A percentile compares a stretch with the other conserved stretches of the same genome.
These are phyloP conservation scores for Simplicillium sp. DNA, from an alignment of 2,329 filamentous ascomycete genomes.

Conservation along the genomic window DNA sequence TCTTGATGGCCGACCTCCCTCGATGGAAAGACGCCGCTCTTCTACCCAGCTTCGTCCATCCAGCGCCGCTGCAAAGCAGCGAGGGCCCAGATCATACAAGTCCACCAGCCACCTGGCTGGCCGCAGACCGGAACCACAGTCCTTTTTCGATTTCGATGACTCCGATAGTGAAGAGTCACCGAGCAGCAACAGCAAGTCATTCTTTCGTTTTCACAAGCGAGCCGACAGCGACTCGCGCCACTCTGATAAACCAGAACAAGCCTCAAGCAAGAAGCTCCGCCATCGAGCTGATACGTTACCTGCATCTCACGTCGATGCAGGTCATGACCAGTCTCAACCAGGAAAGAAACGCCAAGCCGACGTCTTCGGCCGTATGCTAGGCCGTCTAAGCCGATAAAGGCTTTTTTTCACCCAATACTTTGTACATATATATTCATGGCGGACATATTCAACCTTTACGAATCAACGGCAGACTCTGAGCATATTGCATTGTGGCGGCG, in stretches of 20 bases:
- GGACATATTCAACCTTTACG: neutral
- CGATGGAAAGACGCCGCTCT: conserved; percentile 11
- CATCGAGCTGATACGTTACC: conserved; percentile 13
- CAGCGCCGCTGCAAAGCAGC: neutral
- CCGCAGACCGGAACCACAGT: conserved; percentile 17
- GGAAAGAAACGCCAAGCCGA: conserved; percentile 20
- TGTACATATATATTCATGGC: neutral
- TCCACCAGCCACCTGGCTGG: conserved; percentile 15
- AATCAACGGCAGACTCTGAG: neutral
- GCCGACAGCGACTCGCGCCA: conserved; percentile 21
- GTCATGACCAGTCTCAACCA: conserved; percentile 3
- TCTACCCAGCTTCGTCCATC: conserved; percentile 7
- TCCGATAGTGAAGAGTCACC: conserved; percentile 28
- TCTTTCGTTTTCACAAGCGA: conserved; percentile 33
- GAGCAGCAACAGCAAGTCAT: conserved; percentile 22
- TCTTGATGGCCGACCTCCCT: conserved; percentile 8
- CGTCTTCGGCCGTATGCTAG: conserved; percentile 27
- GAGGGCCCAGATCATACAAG: conserved; percentile 15
- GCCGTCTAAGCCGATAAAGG: conserved; percentile 18
- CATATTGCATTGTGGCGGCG: conserved; percentile 1
- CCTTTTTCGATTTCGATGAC: conserved; percentile 38
- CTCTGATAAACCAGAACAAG: conserved; percentile 2
- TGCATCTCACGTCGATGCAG: conserved; percentile 8
- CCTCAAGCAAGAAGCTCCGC: conserved; percentile 4
- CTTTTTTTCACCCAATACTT: neutral